Base-by-base conservation (phyloP, 768 basidiomycete genomes). In the Hericium rajendrae region DNA sequence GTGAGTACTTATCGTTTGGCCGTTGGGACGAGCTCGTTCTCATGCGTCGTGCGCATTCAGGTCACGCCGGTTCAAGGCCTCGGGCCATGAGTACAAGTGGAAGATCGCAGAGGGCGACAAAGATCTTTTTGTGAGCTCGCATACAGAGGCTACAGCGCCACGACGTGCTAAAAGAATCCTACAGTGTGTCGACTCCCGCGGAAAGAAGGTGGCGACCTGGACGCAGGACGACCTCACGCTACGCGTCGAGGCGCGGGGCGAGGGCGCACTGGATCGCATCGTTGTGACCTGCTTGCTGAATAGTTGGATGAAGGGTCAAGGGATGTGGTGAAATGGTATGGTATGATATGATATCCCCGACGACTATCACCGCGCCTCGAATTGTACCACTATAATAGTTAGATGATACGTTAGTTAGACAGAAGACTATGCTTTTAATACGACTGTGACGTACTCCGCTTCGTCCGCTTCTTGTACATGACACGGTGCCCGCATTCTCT, bases 391-490 rank as follows among this genome's bases (percentile, higher is more conserved):
- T 87, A 63, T 16, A 56, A 62, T 43, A 55, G 53, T 40, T 20
- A 6, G 49, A 48, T 18, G 43, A 18, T 53, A 48, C 16, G 54
- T 63, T 52, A 61, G 58, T 16, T 38, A 48, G 41, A 51, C 48
- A 16, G 22, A 24, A n/a, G 46, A 13, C 6, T 5, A 38, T 43
- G 10, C 51, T 39, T 6, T 38, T 50, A 58, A 20, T 12, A 2
- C 48, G 55, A 38, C 48, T 24, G 12, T 54, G 18, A 75, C 93
- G 69, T 65, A 97, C 95, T 94, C 78, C 92, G 78, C 67, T 81
- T 90, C 22, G 94, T 95, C 66, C 95, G 77, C 72, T 94, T 97
- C 74, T 98, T 98, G 74, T 97, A 97, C 91, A 98, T 94, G 69
- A 98, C 95, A 54, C 95, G 84, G 71, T 97, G 95, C 3, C 95